phyloP scores from a whole-genome alignment of 2,329 filamentous ascomycete genomes.

The Corynespora cassiicola region DNA sequence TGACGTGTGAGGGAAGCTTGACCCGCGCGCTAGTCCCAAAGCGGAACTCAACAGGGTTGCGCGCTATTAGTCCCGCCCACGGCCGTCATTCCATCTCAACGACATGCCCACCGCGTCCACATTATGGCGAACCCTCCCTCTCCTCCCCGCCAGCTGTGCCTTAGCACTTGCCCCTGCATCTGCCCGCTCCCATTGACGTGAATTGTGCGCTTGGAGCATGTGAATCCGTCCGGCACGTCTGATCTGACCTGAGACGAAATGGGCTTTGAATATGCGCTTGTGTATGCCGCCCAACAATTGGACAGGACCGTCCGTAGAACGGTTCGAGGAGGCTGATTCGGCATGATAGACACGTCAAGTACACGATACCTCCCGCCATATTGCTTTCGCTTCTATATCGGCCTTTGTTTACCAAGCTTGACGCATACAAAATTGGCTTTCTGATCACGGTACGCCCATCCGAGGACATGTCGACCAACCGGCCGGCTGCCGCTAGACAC shows the following conservation, averaged over 20 bases:
- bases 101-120: slow-evolving; percentile 11
- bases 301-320: too few relatives aligned
- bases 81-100: slow-evolving; percentile 4
- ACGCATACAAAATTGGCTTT: slow-evolving; percentile 67
- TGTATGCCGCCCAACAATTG: slow-evolving; percentile 55
- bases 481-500: background rate
- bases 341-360: slow-evolving; percentile 66
- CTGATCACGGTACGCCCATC: slow-evolving; percentile 57
- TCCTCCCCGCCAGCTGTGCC: slow-evolving; percentile 20
- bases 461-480: too few relatives aligned
- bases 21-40: slow-evolving; percentile 17
- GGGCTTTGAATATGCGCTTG: slow-evolving; percentile 68
- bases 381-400: slow-evolving; percentile 65
- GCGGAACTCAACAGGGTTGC: slow-evolving; percentile 2
- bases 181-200: slow-evolving; percentile 23
- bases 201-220: slow-evolving; percentile 12
- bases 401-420: slow-evolving; percentile 67
- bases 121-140: slow-evolving; percentile 18
- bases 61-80: background rate
- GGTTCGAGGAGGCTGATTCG: too few relatives aligned
- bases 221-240: slow-evolving; percentile 11
- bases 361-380: slow-evolving; percentile 69
- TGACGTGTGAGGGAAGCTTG: too few relatives aligned
- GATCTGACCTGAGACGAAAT: slow-evolving; percentile 47
- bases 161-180: slow-evolving; percentile 26